These are phyloP conservation scores for Exophiala viscosa DNA, from an alignment of 2,329 filamentous ascomycete genomes.

Conservation along the genomic window DNA sequence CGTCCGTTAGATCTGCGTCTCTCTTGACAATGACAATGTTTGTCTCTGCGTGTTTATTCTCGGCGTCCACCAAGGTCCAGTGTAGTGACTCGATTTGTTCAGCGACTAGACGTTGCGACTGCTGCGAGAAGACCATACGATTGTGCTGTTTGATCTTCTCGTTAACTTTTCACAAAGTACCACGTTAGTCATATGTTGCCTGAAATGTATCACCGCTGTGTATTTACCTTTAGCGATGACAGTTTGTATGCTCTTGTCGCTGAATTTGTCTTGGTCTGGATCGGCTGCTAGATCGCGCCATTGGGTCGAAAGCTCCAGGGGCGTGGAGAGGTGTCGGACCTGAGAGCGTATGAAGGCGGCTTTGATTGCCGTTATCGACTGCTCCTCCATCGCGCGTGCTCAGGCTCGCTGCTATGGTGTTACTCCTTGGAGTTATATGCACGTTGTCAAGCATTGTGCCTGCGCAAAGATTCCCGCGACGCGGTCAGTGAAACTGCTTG, in stretches of 20 bases:
- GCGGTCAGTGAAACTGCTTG: background rate
- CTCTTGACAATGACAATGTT: constrained; percentile 9
- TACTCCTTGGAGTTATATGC: no score
- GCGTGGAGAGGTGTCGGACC: constrained; percentile 50
- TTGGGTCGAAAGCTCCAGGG: constrained; percentile 45
- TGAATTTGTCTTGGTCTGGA: constrained; percentile 43
- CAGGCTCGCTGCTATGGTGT: background rate
- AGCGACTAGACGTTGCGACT: constrained; percentile 54
- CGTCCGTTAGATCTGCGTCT: constrained; percentile 17
- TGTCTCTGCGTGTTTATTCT: constrained; percentile 17
- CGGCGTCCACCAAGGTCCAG: constrained; percentile 47
- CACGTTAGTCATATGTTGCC: background rate
- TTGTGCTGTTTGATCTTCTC: constrained; percentile 50
- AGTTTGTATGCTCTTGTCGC: constrained; percentile 49
- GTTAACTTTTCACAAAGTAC: constrained; percentile 41
- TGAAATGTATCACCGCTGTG: background rate
- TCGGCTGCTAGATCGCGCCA: constrained; percentile 44
- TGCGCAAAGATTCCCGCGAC: background rate
- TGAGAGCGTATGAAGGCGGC: constrained; percentile 49
- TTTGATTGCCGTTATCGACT: constrained; percentile 51
- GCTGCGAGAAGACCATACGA: constrained; percentile 51
- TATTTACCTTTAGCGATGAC: constrained; percentile 48
- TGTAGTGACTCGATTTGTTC: constrained; percentile 55
- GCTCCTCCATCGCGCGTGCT: constrained; percentile 18
- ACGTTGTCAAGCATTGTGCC: no score